phyloP scores from a whole-genome alignment of 371 early-diverging fungal genomes.

The Apophysomyces sp. region DNA sequence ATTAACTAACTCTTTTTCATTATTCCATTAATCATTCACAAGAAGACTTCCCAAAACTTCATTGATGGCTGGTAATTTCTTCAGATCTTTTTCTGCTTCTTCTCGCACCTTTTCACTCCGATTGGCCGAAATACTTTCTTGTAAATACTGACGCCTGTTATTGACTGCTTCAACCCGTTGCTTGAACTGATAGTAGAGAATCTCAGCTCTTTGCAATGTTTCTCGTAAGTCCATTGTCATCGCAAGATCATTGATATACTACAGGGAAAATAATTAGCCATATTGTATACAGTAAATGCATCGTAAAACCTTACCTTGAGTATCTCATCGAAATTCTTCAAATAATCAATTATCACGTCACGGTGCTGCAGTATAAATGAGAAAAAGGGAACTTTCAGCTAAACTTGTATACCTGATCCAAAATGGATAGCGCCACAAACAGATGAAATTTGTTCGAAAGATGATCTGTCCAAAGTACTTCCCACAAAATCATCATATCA shows the following conservation, averaged over 20 bases:
- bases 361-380: constrained; percentile 51
- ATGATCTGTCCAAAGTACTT: constrained; percentile 86
- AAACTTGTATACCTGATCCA: constrained; percentile 56
- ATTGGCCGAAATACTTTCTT: background rate
- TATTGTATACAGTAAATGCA: background rate
- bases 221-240: constrained; percentile 74
- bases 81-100: background rate
- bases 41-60: background rate
- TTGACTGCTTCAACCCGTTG: constrained; percentile 47
- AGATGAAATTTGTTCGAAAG: constrained; percentile 77
- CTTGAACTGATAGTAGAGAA: constrained; percentile 74
- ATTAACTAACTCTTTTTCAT: background rate
- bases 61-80: background rate
- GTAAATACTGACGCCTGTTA: constrained; percentile 13
- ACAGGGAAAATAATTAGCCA: background rate
- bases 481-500: constrained; percentile 83
- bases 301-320: constrained; percentile 63
- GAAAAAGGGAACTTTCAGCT: no score
- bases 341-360: constrained; percentile 74
- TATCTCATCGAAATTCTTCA: constrained; percentile 85
- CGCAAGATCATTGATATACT: constrained; percentile 88
- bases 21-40: background rate
- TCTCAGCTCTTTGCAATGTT: constrained; percentile 78
- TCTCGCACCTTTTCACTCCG: background rate
- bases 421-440: constrained; percentile 87